phyloP scores from a whole-genome alignment of 2,329 filamentous ascomycete species.

The Zymoseptoria pseudotritici region DNA sequence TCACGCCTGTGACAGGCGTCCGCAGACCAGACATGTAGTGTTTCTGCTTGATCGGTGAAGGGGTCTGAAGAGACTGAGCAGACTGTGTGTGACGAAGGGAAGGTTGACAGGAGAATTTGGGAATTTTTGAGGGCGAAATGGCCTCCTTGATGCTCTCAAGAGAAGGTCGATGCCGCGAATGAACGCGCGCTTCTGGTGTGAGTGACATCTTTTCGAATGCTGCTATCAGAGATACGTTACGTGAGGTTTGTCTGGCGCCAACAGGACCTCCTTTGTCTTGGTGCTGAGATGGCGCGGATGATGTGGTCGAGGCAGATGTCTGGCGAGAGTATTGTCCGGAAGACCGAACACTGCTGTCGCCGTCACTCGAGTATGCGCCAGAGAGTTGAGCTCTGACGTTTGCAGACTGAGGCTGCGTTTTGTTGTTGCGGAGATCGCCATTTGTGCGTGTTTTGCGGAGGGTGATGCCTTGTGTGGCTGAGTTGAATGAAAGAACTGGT shows the following conservation, averaged over 20 bases:
- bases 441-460: conserved; percentile 29
- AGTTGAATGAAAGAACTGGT: conserved; percentile 35
- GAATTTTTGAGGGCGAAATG: conserved; percentile 28
- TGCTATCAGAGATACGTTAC: conserved; percentile 25
- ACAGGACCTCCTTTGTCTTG: conserved; percentile 17
- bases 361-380: conserved; percentile 17
- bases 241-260: conserved; percentile 19
- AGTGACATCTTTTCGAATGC: conserved; percentile 25
- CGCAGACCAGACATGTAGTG: conserved; percentile 20
- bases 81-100: conserved; percentile 26
- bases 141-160: conserved; percentile 27
- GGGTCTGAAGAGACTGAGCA: conserved; percentile 22
- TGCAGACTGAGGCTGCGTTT: conserved; percentile 10
- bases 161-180: conserved; percentile 23
- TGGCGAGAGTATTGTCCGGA: conserved; percentile 17
- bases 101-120: conserved; percentile 26
- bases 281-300: conserved; percentile 12
- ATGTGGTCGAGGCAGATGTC: conserved; percentile 16
- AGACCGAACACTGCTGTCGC: conserved; percentile 11
- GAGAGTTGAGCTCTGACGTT: conserved; percentile 26
- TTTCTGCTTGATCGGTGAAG: conserved; percentile 25
- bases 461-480: conserved; percentile 19
- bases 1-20: conserved; percentile 19
- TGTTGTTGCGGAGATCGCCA: conserved; percentile 18
- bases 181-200: conserved; percentile 14